These are phyloP conservation scores for Citrus reticulata DNA, from an alignment of 345 rosid genomes.

Conservation along the genomic window DNA sequence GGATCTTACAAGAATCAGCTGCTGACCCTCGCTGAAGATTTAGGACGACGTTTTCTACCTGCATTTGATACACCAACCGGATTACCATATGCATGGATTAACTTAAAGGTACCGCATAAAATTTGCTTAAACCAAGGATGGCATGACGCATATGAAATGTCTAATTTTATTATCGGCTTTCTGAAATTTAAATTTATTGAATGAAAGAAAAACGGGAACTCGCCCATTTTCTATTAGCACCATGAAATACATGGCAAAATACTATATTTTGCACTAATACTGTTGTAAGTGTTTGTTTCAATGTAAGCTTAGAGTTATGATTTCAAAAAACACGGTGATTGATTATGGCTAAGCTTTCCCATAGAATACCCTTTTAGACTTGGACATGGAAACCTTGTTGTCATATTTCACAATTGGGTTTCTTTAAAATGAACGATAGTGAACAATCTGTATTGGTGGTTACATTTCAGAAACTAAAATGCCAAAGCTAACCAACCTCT, in stretches of 20 bases:
- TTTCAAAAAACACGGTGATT: background rate
- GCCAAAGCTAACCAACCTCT: background rate
- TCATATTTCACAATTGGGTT: background rate
- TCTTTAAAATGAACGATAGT: background rate
- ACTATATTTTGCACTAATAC: background rate
- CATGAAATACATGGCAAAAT: background rate
- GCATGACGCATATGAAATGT: background rate
- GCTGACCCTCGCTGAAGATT: constrained; percentile 75
- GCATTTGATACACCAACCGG: constrained; percentile 90
- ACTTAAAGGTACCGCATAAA: constrained; percentile 65
- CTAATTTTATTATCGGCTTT: background rate
- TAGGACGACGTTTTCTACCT: constrained; percentile 81
- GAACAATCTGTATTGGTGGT: background rate
- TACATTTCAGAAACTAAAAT: background rate
- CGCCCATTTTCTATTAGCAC: background rate
- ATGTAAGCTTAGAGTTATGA: background rate
- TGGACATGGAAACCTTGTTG: background rate
- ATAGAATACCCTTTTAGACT: background rate
- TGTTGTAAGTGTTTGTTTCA: background rate
- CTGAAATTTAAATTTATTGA: background rate
- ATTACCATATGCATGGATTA: constrained; percentile 94
- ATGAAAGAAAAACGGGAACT: background rate
- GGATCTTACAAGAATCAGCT: constrained; percentile 79
- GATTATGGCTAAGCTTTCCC: background rate
- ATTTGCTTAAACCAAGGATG: background rate